Evolutionary conservation across 1,284 basidiomycete species (phyloP).

Genomic region (Austropuccinia psidii): DNA sequence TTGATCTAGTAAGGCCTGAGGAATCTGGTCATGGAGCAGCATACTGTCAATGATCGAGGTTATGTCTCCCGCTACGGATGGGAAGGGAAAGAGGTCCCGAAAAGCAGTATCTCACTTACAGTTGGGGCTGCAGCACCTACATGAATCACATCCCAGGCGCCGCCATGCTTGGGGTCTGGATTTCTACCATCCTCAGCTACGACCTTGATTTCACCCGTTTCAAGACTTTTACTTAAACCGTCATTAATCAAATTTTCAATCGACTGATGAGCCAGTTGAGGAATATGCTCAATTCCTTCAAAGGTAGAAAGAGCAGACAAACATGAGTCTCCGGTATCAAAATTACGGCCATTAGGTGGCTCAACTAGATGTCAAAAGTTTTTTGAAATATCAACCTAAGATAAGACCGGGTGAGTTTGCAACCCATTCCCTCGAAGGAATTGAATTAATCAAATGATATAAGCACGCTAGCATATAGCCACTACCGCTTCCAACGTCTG

Average conservation of each 20-base stretch:
- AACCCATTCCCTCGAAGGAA: too few relatives aligned
- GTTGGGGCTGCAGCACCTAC: slow-evolving; percentile 83
- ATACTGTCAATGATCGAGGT: too few relatives aligned
- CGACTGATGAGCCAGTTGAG: slow-evolving; percentile 65
- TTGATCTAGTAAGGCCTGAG: slow-evolving; percentile 64
- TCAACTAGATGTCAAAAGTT: too few relatives aligned
- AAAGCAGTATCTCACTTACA: slow-evolving; percentile 29
- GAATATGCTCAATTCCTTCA: slow-evolving; percentile 86
- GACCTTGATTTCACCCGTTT: slow-evolving; percentile 57
- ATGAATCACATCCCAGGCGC: slow-evolving; percentile 81
- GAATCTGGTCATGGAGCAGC: slow-evolving; percentile 55
- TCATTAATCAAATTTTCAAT: slow-evolving; percentile 62
- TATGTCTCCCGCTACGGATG: too few relatives aligned
- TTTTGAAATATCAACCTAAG: too few relatives aligned
- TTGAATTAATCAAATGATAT: slow-evolving; percentile 63
- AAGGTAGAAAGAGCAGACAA: slow-evolving; percentile 67
- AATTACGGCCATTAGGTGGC: not conserved
- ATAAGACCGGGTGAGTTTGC: too few relatives aligned
- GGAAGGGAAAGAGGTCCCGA: too few relatives aligned
- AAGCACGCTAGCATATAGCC: slow-evolving; percentile 60
- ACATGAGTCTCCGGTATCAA: not conserved
- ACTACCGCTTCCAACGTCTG: slow-evolving; percentile 30
- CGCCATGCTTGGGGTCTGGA: slow-evolving; percentile 52
- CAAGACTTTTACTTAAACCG: slow-evolving; percentile 56
- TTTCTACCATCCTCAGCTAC: slow-evolving; percentile 71